These are phyloP conservation scores for Biscogniauxia mediterranea DNA, from an alignment of 2,329 filamentous ascomycete genomes.

Conservation along the genomic window DNA sequence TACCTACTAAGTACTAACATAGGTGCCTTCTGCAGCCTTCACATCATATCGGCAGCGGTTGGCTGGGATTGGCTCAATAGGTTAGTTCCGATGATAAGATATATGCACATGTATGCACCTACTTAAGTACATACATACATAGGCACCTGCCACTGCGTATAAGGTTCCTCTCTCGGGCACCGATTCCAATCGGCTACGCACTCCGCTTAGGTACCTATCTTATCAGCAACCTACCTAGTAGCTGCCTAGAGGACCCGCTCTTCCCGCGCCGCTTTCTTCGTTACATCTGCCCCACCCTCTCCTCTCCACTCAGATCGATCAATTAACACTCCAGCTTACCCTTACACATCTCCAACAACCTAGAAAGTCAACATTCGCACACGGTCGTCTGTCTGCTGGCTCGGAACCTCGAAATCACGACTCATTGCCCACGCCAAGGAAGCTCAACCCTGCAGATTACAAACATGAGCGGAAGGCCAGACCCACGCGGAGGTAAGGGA, in stretches of 20 bases:
- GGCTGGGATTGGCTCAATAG: too few relatives aligned
- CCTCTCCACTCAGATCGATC: background rate
- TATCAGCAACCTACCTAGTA: too few relatives aligned
- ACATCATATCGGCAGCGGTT: too few relatives aligned
- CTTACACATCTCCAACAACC: background rate
- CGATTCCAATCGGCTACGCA: background rate
- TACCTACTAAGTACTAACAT: too few relatives aligned
- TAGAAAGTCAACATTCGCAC: background rate
- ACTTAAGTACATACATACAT: background rate
- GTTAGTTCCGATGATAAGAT: too few relatives aligned
- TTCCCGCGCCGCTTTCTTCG: background rate
- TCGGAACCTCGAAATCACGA: background rate
- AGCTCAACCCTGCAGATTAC: background rate
- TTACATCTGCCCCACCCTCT: too few relatives aligned
- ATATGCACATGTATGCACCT: too few relatives aligned
- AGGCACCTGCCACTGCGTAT: conserved; percentile 10
- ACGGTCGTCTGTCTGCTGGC: too few relatives aligned
- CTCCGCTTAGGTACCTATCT: background rate
- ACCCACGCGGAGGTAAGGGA: conserved; percentile 19
- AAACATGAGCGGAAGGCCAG: conserved; percentile 13
- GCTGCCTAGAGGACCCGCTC: background rate
- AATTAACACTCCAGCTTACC: background rate
- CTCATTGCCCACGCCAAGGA: background rate
- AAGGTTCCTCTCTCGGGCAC: background rate
- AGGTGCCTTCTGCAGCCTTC: too few relatives aligned